Conservation (phyloP, 2,329 filamentous ascomycete species). For the Aspergillus amoenus region DNA sequence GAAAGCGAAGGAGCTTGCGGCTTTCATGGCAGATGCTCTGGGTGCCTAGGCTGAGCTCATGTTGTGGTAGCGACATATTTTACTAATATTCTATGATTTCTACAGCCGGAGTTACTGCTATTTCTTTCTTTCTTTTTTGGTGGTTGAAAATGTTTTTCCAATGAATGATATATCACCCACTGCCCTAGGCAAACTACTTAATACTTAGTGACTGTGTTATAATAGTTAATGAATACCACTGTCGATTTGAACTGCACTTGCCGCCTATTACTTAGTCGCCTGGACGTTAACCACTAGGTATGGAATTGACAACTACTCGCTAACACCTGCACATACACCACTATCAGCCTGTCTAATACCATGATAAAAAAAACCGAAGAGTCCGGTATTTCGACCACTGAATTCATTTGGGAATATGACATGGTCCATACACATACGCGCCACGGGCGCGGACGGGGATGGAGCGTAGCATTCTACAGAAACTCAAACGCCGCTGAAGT, state of each 20-base stretch:
- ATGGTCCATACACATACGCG: background rate
- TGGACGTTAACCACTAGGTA: background rate
- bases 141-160: too few relatives aligned
- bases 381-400: background rate
- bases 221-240: too few relatives aligned
- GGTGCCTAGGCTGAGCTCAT: slow-evolving; percentile 1
- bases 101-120: too few relatives aligned
- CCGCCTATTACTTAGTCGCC: too few relatives aligned
- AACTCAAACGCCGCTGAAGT: background rate
- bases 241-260: too few relatives aligned
- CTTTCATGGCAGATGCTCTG: slow-evolving; percentile 30
- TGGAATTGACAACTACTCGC: too few relatives aligned
- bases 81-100: too few relatives aligned
- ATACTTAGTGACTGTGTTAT: too few relatives aligned
- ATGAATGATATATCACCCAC: too few relatives aligned
- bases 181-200: too few relatives aligned
- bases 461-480: background rate
- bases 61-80: too few relatives aligned
- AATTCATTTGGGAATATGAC: background rate
- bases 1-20: slow-evolving; percentile 31
- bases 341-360: background rate
- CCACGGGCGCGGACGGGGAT: background rate
- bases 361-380: background rate
- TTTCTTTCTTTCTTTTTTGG: too few relatives aligned
- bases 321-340: background rate